These are phyloP conservation scores for Lactifluus hygrophoroides DNA, from an alignment of 768 basidiomycete genomes.

Conservation along the genomic window DNA sequence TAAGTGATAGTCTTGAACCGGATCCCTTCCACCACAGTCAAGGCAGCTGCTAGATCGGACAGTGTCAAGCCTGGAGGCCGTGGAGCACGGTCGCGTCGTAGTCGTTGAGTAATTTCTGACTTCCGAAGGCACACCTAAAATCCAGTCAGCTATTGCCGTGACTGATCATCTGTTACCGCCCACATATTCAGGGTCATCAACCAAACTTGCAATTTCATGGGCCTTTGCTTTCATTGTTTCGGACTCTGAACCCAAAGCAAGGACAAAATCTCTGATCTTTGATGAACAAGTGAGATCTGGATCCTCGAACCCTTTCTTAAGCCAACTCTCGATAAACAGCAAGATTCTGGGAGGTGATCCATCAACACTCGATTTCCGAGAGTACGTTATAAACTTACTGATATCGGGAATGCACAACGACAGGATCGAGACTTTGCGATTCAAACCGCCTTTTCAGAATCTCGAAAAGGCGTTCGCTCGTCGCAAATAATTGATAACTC, in stretches of 20 bases:
- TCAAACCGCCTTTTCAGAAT: constrained; percentile 10
- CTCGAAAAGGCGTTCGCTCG: neutral
- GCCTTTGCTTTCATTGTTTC: constrained; percentile 6
- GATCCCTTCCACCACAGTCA: constrained; percentile 4
- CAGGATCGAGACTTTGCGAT: neutral
- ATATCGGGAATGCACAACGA: neutral
- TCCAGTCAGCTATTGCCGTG: neutral
- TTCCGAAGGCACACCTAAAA: constrained; percentile 7
- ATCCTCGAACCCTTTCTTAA: constrained; percentile 11
- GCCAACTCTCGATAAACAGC: constrained; percentile 12
- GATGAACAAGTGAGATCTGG: neutral
- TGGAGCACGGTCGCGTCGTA: neutral
- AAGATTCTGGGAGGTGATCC: neutral
- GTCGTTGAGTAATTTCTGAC: neutral
- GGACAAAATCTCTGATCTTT: neutral
- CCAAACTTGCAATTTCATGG: neutral
- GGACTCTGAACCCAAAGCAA: neutral
- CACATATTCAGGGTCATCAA: constrained; percentile 1
- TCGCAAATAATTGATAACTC: constrained; percentile 6
- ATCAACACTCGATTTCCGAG: neutral
- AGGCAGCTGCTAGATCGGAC: constrained; percentile 1
- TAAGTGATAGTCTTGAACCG: constrained; percentile 10
- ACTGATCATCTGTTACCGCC: neutral
- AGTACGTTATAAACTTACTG: neutral
- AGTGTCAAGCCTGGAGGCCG: neutral